These are phyloP conservation scores for Suhomyces ambrosiae DNA, from an alignment of 1,139 yeast species.

Conservation along the genomic window DNA sequence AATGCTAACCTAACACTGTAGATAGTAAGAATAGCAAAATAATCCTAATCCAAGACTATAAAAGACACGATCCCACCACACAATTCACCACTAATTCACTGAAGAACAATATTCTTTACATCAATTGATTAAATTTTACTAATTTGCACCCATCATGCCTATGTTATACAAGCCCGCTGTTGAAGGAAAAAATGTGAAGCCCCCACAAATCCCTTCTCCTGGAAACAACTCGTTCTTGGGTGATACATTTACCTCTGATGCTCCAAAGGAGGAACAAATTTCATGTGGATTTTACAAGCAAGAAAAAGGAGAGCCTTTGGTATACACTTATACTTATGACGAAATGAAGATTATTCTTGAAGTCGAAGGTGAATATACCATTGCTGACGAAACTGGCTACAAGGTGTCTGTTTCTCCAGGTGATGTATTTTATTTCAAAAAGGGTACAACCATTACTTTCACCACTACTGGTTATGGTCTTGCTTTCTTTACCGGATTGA, in stretches of 20 bases:
- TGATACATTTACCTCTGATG: conserved; percentile 60
- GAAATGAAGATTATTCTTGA: conserved; percentile 72
- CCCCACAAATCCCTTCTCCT: conserved; percentile 58
- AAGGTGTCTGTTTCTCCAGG: conserved; percentile 60
- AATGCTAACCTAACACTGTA: no score
- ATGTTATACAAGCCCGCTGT: conserved; percentile 55
- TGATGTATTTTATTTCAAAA: conserved; percentile 67
- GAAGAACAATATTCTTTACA: no score
- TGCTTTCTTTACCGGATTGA: conserved; percentile 68
- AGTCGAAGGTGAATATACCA: conserved; percentile 62
- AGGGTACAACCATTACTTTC: conserved; percentile 69
- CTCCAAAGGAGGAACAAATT: conserved; percentile 59
- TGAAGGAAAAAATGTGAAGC: conserved; percentile 56
- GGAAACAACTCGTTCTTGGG: conserved; percentile 69
- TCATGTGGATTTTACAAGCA: conserved; percentile 69
- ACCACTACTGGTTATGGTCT: conserved; percentile 60
- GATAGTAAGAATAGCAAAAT: no score
- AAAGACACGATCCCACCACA: no score
- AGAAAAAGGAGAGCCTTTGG: conserved; percentile 66
- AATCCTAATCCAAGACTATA: background rate
- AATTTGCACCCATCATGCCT: conserved; percentile 45
- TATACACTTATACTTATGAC: conserved; percentile 64
- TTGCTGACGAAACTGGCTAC: conserved; percentile 64
- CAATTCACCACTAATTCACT: no score
- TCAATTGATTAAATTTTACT: no score